Conservation (phyloP, 495 filamentous ascomycete species). For the Cercophora scortea region DNA sequence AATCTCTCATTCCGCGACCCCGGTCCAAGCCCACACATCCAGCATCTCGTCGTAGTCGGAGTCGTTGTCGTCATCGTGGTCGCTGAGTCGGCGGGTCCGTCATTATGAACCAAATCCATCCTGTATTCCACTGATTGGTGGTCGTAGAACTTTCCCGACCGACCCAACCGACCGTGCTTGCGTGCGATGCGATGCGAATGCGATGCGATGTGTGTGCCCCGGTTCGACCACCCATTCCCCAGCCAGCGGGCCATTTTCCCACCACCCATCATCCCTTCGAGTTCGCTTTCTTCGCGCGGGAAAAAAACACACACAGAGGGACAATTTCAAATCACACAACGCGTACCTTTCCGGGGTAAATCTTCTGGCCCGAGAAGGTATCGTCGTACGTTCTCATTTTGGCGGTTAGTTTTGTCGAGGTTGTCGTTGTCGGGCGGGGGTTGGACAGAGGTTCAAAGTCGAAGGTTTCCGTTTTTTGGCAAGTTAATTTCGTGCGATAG, state of each 20-base stretch:
- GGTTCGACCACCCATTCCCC: no score
- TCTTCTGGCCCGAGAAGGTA: constrained; percentile 93
- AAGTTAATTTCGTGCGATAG: constrained; percentile 26
- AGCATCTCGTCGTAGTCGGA: not conserved
- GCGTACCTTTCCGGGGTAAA: constrained; percentile 97
- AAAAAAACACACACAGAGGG: not conserved
- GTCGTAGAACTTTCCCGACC: no score
- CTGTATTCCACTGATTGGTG: no score
- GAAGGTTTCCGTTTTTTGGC: constrained; percentile 30
- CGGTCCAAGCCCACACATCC: not conserved
- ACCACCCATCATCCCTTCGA: not conserved
- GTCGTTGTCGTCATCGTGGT: not conserved
- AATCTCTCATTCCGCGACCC: no score
- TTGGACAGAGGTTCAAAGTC: constrained; percentile 23
- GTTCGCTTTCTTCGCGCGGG: not conserved
- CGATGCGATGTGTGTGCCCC: no score
- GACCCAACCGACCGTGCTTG: no score
- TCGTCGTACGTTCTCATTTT: constrained; percentile 98
- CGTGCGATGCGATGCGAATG: no score
- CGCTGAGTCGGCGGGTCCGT: not conserved
- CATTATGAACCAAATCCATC: no score
- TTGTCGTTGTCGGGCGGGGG: constrained; percentile 29
- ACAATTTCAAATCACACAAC: not conserved
- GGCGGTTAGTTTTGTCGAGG: constrained; percentile 44
- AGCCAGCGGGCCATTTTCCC: not conserved